Conservation (phyloP, 2,329 filamentous ascomycete genomes). For the Berkeleyomyces rouxiae region DNA sequence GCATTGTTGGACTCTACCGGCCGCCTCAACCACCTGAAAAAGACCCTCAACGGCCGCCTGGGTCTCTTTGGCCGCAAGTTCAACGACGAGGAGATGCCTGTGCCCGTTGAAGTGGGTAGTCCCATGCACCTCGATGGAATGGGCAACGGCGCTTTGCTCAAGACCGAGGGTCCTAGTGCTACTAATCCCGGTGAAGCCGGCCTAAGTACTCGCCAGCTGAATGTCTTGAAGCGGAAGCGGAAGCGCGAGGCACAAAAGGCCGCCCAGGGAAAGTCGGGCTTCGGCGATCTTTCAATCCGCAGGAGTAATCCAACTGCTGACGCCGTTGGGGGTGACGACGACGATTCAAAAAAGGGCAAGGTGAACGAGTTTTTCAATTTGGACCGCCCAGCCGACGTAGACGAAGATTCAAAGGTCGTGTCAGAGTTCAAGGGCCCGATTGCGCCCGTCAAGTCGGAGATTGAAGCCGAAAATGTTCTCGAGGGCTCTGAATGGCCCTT, state of each 20-base stretch:
- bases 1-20: constrained; percentile 67
- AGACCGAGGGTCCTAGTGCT: constrained; percentile 22
- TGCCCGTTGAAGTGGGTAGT: constrained; percentile 26
- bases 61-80: constrained; percentile 72
- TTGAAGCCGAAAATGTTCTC: constrained; percentile 60
- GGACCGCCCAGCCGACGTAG: constrained; percentile 57
- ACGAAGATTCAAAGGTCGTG: constrained; percentile 84
- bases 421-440: constrained; percentile 85
- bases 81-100: constrained; percentile 61
- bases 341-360: constrained; percentile 39
- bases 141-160: constrained; percentile 19
- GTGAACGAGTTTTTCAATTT: constrained; percentile 78
- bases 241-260: constrained; percentile 82
- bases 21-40: constrained; percentile 75
- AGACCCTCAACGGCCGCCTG: constrained; percentile 64
- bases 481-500: constrained; percentile 85
- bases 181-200: constrained; percentile 44
- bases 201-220: constrained; percentile 83
- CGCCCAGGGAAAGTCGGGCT: constrained; percentile 67
- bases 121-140: constrained; percentile 26
- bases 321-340: constrained; percentile 39
- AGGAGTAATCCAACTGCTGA: constrained; percentile 43
- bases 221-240: constrained; percentile 83
- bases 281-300: constrained; percentile 68
- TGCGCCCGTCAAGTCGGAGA: constrained; percentile 67